Conservation (phyloP, 805 yeast genomes). For the Wickerhamiella shivajii region DNA sequence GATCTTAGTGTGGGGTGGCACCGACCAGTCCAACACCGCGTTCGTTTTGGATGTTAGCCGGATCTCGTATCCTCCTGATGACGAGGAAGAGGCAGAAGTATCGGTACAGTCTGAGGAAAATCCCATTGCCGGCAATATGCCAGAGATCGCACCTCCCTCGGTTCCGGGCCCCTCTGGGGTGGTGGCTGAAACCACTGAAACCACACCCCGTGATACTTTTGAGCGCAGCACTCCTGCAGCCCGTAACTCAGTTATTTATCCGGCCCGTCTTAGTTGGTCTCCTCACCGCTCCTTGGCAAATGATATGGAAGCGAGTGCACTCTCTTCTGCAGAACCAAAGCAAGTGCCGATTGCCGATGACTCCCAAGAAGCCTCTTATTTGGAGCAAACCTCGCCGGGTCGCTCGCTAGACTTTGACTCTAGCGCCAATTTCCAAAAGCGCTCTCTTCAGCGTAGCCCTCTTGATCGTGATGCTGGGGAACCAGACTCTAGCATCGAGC, state of each 20-base stretch:
- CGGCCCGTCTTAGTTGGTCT: slow-evolving; percentile 13
- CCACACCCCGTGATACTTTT: slow-evolving; percentile 13
- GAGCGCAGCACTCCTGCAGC: slow-evolving; percentile 18
- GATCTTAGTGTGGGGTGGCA: slow-evolving; percentile 79
- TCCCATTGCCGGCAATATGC: background rate
- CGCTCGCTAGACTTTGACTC: too few relatives aligned
- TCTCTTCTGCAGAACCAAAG: background rate
- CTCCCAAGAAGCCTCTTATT: too few relatives aligned
- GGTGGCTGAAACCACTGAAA: slow-evolving; percentile 2
- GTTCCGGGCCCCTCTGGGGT: background rate
- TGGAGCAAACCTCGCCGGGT: too few relatives aligned
- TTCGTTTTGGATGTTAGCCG: slow-evolving; percentile 46
- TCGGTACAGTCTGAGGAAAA: too few relatives aligned
- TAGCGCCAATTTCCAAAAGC: slow-evolving; percentile 2
- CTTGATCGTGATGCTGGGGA: slow-evolving; percentile 4
- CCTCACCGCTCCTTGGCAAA: slow-evolving; percentile 6
- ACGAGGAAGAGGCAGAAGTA: slow-evolving; percentile 3
- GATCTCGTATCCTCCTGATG: slow-evolving; percentile 30
- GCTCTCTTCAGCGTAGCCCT: slow-evolving; percentile 1
- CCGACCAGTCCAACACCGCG: slow-evolving; percentile 40
- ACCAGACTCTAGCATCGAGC: too few relatives aligned
- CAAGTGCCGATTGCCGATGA: background rate
- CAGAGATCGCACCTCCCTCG: background rate
- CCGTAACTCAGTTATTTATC: slow-evolving; percentile 18
- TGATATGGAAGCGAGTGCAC: background rate